These are phyloP conservation scores for Penicillium sp. DNA, from an alignment of 2,329 filamentous ascomycete species.

Conservation along the genomic window DNA sequence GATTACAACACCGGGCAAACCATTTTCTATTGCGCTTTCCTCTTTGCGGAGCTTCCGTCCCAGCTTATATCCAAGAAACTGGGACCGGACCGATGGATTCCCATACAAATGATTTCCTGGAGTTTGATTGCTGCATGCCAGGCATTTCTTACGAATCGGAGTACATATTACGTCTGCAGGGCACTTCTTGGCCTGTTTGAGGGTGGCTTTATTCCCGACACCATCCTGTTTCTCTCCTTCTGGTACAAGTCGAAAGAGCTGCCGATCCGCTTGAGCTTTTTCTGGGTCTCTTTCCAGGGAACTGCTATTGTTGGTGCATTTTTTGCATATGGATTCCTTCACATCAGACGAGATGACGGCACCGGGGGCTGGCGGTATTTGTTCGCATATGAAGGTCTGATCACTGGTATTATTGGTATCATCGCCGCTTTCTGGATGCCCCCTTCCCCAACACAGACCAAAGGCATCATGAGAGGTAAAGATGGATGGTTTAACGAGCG, in stretches of 20 bases:
- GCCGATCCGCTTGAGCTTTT: slow-evolving; percentile 68
- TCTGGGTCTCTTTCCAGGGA: slow-evolving; percentile 68
- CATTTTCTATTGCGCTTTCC: slow-evolving; percentile 42
- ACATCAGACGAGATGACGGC: slow-evolving; percentile 42
- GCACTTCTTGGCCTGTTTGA: slow-evolving; percentile 56
- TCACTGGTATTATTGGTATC: slow-evolving; percentile 61
- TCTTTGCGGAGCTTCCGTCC: slow-evolving; percentile 62
- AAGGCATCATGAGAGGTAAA: slow-evolving; percentile 63
- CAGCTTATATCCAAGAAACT: slow-evolving; percentile 65
- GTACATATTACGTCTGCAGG: slow-evolving; percentile 48
- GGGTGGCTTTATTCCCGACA: slow-evolving; percentile 58
- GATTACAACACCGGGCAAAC: slow-evolving; percentile 52
- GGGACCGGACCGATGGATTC: slow-evolving; percentile 65
- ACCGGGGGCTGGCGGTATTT: slow-evolving; percentile 51
- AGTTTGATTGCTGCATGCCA: slow-evolving; percentile 59
- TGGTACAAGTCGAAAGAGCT: slow-evolving; percentile 76
- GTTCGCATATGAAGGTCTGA: slow-evolving; percentile 49
- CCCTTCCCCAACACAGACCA: slow-evolving; percentile 68
- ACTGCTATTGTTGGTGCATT: slow-evolving; percentile 54
- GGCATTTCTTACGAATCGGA: slow-evolving; percentile 54
- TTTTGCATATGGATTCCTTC: slow-evolving; percentile 51
- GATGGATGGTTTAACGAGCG: slow-evolving; percentile 69
- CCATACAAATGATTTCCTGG: slow-evolving; percentile 62
- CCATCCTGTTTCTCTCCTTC: slow-evolving; percentile 67
- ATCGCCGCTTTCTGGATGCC: slow-evolving; percentile 66